Percentiles rank a stretch among this genome's conserved stretches.
These are phyloP conservation scores for Ascoidea rubescens DNA, from an alignment of 805 yeast genomes.

Conservation along the genomic window DNA sequence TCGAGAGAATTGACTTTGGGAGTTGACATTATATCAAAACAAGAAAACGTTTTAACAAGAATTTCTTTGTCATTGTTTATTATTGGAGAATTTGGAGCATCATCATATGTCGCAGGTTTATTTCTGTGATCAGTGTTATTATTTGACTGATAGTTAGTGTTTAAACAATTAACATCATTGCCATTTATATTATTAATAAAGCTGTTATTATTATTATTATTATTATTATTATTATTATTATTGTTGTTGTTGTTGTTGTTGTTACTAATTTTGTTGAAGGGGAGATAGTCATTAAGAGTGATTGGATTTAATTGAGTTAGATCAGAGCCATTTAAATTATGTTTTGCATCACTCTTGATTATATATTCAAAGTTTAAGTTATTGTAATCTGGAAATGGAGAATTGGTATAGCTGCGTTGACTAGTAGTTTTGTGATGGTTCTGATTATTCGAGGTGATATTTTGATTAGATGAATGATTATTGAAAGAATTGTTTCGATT, in stretches of 20 bases:
- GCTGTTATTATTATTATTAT: too few relatives aligned
- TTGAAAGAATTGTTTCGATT: too few relatives aligned
- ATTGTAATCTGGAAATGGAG: not conserved
- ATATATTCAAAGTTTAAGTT: not conserved
- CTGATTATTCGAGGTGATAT: not conserved
- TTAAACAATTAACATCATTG: too few relatives aligned
- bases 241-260: too few relatives aligned
- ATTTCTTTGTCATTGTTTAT: not conserved
- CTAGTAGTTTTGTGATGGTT: too few relatives aligned
- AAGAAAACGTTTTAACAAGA: not conserved
- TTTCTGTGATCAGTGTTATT: too few relatives aligned
- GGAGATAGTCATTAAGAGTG: not conserved
- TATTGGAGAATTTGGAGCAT: not conserved
- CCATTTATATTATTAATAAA: too few relatives aligned
- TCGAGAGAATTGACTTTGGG: not conserved
- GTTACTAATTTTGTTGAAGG: too few relatives aligned
- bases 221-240: too few relatives aligned
- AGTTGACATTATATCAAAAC: not conserved
- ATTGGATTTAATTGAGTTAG: too few relatives aligned
- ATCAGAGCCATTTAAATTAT: too few relatives aligned
- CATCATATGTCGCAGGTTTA: too few relatives aligned
- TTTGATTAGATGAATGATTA: not conserved
- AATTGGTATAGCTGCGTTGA: not conserved
- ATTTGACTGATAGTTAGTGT: not conserved
- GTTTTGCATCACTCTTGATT: not conserved